These are phyloP conservation scores for Globisporangium middletonii DNA, from an alignment of 352 stramenopile species.

Conservation along the genomic window DNA sequence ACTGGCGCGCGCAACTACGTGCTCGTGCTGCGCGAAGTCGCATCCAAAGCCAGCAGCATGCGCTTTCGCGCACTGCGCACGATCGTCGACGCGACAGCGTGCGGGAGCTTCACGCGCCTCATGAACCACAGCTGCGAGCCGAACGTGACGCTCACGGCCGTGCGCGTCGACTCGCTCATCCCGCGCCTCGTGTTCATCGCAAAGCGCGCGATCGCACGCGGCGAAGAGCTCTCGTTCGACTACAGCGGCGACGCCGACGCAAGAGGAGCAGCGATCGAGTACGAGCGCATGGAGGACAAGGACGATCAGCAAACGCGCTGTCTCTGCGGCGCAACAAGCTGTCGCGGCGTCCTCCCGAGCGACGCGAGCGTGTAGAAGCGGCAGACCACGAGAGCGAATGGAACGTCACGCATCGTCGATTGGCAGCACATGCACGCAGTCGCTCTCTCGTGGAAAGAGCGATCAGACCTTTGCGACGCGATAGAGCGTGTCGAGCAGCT, in stretches of 20 bases:
- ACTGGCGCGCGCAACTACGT: slow-evolving; percentile 37
- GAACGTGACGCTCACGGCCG: slow-evolving; percentile 35
- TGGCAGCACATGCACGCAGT: not conserved
- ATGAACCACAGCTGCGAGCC: slow-evolving; percentile 68
- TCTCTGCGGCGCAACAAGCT: slow-evolving; percentile 21
- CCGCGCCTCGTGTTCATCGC: slow-evolving; percentile 58
- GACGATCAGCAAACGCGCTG: slow-evolving; percentile 8
- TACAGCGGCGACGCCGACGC: slow-evolving; percentile 23
- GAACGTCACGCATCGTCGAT: not conserved
- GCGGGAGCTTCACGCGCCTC: slow-evolving; percentile 59
- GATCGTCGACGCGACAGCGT: slow-evolving; percentile 47
- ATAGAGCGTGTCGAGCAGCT: slow-evolving; percentile 82
- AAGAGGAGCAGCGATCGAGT: not conserved
- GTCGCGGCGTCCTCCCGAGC: slow-evolving; percentile 30
- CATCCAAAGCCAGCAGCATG: not conserved
- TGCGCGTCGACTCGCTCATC: slow-evolving; percentile 54
- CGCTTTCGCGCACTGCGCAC: slow-evolving; percentile 33
- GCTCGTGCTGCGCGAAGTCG: slow-evolving; percentile 37
- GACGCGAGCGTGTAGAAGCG: slow-evolving; percentile 20
- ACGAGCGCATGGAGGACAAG: not conserved
- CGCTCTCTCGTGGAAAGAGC: no score
- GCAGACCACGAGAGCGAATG: not conserved
- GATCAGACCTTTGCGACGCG: slow-evolving; percentile 51
- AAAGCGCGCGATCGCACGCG: slow-evolving; percentile 15
- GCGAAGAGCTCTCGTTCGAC: slow-evolving; percentile 59